A percentile compares a stretch with the other conserved stretches of the same genome.
Evolutionary conservation across 257 asterid species (phyloP).

Genomic region (Forsythia suspensa): DNA sequence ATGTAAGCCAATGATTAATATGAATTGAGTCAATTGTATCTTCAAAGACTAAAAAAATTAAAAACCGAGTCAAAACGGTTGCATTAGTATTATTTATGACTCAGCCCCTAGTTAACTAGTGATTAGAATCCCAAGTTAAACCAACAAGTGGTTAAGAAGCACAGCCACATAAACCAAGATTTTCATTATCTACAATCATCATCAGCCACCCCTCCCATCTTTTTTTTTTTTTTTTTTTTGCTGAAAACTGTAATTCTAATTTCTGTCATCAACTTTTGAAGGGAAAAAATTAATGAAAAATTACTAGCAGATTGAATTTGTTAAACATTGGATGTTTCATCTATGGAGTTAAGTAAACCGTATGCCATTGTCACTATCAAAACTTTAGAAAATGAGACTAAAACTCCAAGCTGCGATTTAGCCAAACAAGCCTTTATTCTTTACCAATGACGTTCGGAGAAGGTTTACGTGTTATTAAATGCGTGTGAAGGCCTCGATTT

Average conservation of each 20-base stretch:
- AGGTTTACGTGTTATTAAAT: too few relatives aligned
- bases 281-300: too few relatives aligned
- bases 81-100: too few relatives aligned
- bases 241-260: slow-evolving; percentile 35
- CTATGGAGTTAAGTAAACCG: slow-evolving; percentile 65
- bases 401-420: slow-evolving; percentile 71
- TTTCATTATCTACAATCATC: slow-evolving; percentile 53
- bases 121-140: slow-evolving; percentile 51
- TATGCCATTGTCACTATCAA: slow-evolving; percentile 33
- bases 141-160: slow-evolving; percentile 54
- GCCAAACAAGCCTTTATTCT: slow-evolving; percentile 36
- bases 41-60: too few relatives aligned
- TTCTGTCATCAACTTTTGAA: too few relatives aligned
- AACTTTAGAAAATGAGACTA: slow-evolving; percentile 66
- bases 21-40: too few relatives aligned
- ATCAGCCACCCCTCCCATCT: slow-evolving; percentile 28
- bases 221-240: slow-evolving; percentile 10
- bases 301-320: neutral
- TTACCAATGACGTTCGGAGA: slow-evolving; percentile 63
- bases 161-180: slow-evolving; percentile 61
- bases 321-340: slow-evolving; percentile 30
- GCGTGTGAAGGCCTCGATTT: too few relatives aligned
- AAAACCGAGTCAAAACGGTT: too few relatives aligned
- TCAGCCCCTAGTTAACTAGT: slow-evolving; percentile 33
- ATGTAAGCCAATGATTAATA: too few relatives aligned